A percentile compares a stretch with the other conserved stretches of the same genome.
phyloP scores from a whole-genome alignment of 345 rosid species.

The Euphorbia peplus region DNA sequence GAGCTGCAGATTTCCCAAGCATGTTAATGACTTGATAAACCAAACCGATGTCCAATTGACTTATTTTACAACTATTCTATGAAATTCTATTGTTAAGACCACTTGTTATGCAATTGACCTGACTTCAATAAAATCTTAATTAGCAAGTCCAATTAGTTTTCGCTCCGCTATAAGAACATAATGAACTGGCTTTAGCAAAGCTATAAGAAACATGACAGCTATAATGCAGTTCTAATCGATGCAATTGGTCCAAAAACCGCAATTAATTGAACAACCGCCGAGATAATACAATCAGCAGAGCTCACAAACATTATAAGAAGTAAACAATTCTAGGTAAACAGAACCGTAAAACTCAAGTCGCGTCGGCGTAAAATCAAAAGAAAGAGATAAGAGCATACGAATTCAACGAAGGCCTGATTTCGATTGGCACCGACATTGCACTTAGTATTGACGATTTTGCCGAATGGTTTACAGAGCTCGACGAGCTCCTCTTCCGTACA shows the following conservation, averaged over 20 bases:
- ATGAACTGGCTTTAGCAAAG: not conserved
- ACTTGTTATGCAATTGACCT: not conserved
- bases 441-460: slow-evolving; percentile 88
- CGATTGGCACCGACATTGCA: slow-evolving; percentile 93
- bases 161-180: not conserved
- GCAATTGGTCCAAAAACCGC: not conserved
- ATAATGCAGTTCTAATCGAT: not conserved
- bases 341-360: not conserved
- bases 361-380: not conserved
- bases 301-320: not conserved
- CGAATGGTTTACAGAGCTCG: slow-evolving; percentile 90
- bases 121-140: not conserved
- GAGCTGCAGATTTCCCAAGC: not conserved
- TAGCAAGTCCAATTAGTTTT: not conserved
- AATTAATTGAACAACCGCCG: not conserved
- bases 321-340: not conserved
- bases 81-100: not conserved
- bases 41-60: not conserved
- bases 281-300: not conserved
- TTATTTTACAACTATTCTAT: too few species aligned
- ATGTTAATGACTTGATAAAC: not conserved
- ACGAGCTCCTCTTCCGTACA: slow-evolving; percentile 87
- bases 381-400: slow-evolving; percentile 37
- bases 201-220: not conserved
- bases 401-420: slow-evolving; percentile 96